Evolutionary conservation across 2,329 filamentous ascomycete genomes (phyloP), one percentile per base, ranked within the genome.

Genomic region (Blastomyces gilchristii): DNA sequence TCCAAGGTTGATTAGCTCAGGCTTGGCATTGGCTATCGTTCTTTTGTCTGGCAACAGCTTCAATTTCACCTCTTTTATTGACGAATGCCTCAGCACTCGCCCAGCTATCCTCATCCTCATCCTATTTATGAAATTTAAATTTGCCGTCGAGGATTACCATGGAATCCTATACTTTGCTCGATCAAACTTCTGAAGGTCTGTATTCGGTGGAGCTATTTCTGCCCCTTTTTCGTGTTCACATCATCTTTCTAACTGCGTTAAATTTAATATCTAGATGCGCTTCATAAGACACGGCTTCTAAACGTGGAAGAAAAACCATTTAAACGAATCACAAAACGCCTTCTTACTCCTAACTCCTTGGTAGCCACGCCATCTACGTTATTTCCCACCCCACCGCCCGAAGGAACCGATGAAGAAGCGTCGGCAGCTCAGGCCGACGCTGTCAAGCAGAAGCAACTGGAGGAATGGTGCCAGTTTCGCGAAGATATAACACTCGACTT

Each of bases 281-380:
- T 97, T 47, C 93, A 97, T 79, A 93, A 92, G 71, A 83, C 84
- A 39, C 90, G 93, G 52, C 87, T 97, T 3, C 83, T 97, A 47
- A 89, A 90, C 67, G 88, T 97, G 65, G 93, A 97, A 79, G 90
- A 96, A 72, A 91, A 91, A 64, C 91, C 91, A 0, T 97, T 96
- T 79, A 90, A 90, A 74, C 88, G 92, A 65, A 86, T 97, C 64
- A 90, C 89, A 28, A 91, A 91, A 76, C 87, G 89, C 41, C 84
- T 97, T 9, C 81, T 90, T 5, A 82, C 84, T 28, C 83, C 88
- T 18, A 84, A 85, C 62, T 85, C 87, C 25, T 81, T 90, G 39
- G 80, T 88, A 22, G 78, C 81, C 64, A 77, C 76, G 62, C 80
- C 80, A 56, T 81, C 79, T 53, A 81, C 84, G 45, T 80, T 83